phyloP scores from a whole-genome alignment of 2,329 filamentous ascomycete genomes.

The Alternaria tenuissima region DNA sequence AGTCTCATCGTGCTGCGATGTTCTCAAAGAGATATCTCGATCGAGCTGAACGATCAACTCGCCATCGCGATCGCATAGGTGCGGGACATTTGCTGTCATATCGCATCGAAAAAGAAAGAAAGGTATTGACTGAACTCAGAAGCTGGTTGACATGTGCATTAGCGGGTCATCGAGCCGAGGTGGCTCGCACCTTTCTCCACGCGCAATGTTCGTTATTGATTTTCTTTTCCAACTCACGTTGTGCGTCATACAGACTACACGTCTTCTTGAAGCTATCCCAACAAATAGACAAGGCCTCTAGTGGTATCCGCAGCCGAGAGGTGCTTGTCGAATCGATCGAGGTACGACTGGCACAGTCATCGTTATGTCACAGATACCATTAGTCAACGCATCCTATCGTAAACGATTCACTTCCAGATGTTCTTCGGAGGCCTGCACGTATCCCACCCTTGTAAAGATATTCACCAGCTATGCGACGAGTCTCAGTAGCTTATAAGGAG shows the following conservation, averaged over 20 bases:
- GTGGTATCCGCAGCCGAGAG: neutral
- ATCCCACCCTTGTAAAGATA: neutral
- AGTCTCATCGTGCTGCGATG: neutral
- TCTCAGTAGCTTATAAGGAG: neutral
- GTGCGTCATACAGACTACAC: neutral
- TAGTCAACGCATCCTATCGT: neutral
- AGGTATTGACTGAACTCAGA: neutral
- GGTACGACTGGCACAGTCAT: neutral
- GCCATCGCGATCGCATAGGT: neutral
- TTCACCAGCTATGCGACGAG: neutral
- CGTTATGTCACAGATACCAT: neutral
- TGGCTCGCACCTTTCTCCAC: neutral
- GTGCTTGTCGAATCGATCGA: neutral
- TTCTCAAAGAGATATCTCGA: neutral
- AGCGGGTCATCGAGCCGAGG: neutral
- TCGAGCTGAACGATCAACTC: neutral
- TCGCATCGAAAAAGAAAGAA: neutral
- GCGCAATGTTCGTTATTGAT: neutral
- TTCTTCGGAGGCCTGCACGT: neutral
- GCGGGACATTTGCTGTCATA: neutral
- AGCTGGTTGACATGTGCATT: neutral
- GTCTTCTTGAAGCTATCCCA: neutral
- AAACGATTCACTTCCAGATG: neutral
- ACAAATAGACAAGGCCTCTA: neutral
- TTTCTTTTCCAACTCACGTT: neutral